Conservation (phyloP, 768 basidiomycete species). For the Boletus rex-veris region DNA sequence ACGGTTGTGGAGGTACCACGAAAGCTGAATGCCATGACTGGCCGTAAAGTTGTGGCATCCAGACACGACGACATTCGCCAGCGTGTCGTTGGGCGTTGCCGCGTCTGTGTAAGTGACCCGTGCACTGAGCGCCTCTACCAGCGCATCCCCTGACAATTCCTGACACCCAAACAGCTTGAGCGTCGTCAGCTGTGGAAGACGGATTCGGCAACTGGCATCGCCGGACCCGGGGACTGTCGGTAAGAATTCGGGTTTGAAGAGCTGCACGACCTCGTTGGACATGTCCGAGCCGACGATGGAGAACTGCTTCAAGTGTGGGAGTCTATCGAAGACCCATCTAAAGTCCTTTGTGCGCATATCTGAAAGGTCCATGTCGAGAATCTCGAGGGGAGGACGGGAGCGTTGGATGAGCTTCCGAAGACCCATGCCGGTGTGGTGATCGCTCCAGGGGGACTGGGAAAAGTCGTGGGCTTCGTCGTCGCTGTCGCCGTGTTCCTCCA, state of each 20-base stretch:
- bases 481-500: conserved; percentile 59
- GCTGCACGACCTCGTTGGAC: conserved; percentile 65
- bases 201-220: conserved; percentile 33
- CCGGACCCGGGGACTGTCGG: conserved; percentile 4
- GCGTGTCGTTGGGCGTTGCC: conserved; percentile 27
- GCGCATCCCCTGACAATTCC: conserved; percentile 53
- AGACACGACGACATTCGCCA: conserved; percentile 23
- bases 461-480: conserved; percentile 73
- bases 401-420: conserved; percentile 60
- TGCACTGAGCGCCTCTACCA: conserved; percentile 49
- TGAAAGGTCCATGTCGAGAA: conserved; percentile 76
- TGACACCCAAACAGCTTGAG: conserved; percentile 62
- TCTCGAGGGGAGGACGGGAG: conserved; percentile 57
- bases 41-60: conserved; percentile 22
- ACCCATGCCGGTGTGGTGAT: conserved; percentile 79
- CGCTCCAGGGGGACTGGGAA: conserved; percentile 74
- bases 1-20: conserved; percentile 24
- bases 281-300: conserved; percentile 78
- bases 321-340: conserved; percentile 56
- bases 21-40: conserved; percentile 22
- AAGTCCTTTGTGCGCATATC: conserved; percentile 87
- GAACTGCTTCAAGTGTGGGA: conserved; percentile 56
- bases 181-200: conserved; percentile 52
- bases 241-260: conserved; percentile 46
- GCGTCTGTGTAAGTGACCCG: conserved; percentile 43